Base-by-base conservation (phyloP, 768 basidiomycete species). In the Auricularia cornea region DNA sequence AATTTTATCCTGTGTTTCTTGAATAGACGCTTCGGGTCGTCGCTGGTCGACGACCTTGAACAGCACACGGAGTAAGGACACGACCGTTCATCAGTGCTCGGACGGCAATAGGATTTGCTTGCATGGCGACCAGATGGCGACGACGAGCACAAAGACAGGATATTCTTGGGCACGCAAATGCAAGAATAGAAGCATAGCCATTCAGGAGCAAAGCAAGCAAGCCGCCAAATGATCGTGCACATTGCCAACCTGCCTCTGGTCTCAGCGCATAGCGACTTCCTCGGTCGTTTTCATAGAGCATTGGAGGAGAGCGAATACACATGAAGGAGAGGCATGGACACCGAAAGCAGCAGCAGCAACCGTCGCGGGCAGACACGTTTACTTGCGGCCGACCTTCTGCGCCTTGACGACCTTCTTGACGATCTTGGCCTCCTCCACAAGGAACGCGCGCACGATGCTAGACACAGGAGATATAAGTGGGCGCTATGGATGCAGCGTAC, bases 391-490 rank as follows among this genome's bases (percentile, higher is more conserved):
- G 16, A 73, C 62, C 69, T 76, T 82, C 78, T 92, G 92, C 73
- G 89, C 88, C 83, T 97, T 97, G 84, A 98, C 94, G 70, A 98
- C 96, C 80, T 86, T 89, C 88, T 99, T 99, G 74, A 99, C 97
- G 71, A 99, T 98, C 83, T 98, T 98, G 54, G 97, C 97, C 82
- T 99, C 97, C 83, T 98, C 97, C 44, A 99, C 92, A 65, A 99
- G 80, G 88, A 99, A 99, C 67, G 97, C 94, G 65, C 97, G 92
- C 70, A 98, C 89, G 70, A 99, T 95, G 67, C 97, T 98, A 66
- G 0, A 61, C n/a, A 38, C 41, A 52, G n/a, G 60, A 20, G 64
- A 32, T 62, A 5, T n/a, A 29, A 26, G 12, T 41, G 59, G 44
- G n/a, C 30, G 33, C 62, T 12, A 20, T 20, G 4, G 48, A 51